These are phyloP conservation scores for Collybia sp. DNA, from an alignment of 768 basidiomycete genomes.

Conservation along the genomic window DNA sequence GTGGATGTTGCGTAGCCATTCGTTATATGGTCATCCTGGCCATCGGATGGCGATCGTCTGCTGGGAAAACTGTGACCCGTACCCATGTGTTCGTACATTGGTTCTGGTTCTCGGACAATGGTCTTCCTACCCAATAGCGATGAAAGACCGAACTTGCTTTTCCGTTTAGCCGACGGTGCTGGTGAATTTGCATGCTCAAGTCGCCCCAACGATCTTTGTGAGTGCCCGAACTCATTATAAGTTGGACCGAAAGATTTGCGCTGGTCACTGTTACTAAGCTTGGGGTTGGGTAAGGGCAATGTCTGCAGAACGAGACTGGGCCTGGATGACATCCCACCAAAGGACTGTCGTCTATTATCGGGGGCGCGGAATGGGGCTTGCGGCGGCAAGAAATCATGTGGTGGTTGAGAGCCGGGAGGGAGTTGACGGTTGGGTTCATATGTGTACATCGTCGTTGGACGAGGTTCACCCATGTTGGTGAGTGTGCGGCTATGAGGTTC, in stretches of 20 bases:
- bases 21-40: constrained; percentile 42
- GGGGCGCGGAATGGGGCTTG: constrained; percentile 55
- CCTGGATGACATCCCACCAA: constrained; percentile 58
- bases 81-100: constrained; percentile 23
- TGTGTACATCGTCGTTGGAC: constrained; percentile 64
- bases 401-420: constrained; percentile 36
- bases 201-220: constrained; percentile 53
- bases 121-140: constrained; percentile 60
- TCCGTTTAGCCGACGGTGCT: constrained; percentile 49
- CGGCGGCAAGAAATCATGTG: constrained; percentile 54
- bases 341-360: constrained; percentile 71
- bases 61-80: constrained; percentile 44
- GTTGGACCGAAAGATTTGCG: constrained; percentile 32
- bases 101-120: constrained; percentile 25
- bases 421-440: constrained; percentile 47
- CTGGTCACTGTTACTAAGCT: constrained; percentile 27
- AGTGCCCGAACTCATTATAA: constrained; percentile 74
- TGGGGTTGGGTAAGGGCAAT: constrained; percentile 28
- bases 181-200: constrained; percentile 30
- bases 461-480: constrained; percentile 33
- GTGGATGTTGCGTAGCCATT: constrained; percentile 45
- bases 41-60: constrained; percentile 39
- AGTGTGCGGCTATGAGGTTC: constrained; percentile 35
- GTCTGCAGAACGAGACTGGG: constrained; percentile 51
- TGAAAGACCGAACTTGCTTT: constrained; percentile 68